Evolutionary conservation across 1,284 basidiomycete genomes (phyloP).

Genomic region (Dichomitus squalens): DNA sequence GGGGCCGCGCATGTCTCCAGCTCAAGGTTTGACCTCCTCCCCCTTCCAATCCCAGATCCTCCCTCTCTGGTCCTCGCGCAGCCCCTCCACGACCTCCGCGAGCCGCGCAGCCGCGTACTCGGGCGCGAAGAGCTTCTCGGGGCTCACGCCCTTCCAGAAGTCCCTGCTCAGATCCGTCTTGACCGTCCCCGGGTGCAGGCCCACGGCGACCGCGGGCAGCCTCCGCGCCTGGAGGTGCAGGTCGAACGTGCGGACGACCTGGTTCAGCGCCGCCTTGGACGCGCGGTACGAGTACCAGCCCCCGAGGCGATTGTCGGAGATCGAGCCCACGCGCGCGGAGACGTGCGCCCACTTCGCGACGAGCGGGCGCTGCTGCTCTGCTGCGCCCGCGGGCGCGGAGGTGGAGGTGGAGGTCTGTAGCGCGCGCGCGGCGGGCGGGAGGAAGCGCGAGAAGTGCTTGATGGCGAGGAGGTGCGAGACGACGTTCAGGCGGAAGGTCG

Average conservation of each 20-base stretch:
- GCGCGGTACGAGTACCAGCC: conserved; percentile 79
- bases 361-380: too few species aligned
- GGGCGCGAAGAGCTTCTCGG: conserved; percentile 58
- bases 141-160: conserved; percentile 41
- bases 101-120: conserved; percentile 62
- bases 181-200: conserved; percentile 63
- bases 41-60: conserved; percentile 74
- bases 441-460: conserved; percentile 63
- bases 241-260: conserved; percentile 70
- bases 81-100: conserved; percentile 52
- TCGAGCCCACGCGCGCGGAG: conserved; percentile 64
- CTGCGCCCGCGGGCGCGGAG: conserved; percentile 29
- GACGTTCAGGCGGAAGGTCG: conserved; percentile 59
- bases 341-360: conserved; percentile 63
- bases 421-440: conserved; percentile 34
- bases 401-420: too few species aligned
- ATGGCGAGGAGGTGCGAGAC: conserved; percentile 64
- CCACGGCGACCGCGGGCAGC: conserved; percentile 56
- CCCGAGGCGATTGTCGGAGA: conserved; percentile 62
- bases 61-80: conserved; percentile 56
- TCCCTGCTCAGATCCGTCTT: conserved; percentile 60
- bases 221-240: conserved; percentile 59
- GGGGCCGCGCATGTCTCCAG: too few species aligned
- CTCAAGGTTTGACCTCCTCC: conserved; percentile 40
- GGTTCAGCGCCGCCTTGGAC: conserved; percentile 78